phyloP scores from a whole-genome alignment of 176 grass and related monocot genomes.

The Carex littledalei region DNA sequence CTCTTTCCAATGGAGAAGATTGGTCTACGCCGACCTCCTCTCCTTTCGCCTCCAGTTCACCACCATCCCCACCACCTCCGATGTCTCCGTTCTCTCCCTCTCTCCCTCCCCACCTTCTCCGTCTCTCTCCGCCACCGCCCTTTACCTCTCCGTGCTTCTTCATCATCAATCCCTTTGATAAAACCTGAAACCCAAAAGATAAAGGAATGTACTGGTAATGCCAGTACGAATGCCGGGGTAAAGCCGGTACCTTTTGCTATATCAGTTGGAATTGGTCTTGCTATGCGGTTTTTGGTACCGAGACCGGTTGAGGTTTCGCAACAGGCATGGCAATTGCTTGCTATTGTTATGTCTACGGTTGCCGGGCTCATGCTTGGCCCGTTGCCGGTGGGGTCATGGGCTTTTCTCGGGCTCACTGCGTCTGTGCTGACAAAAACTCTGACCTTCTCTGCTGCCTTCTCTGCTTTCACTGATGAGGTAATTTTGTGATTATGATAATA shows the following conservation, averaged over 20 bases:
- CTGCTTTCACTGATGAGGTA: slow-evolving; percentile 69
- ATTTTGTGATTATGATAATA: background rate
- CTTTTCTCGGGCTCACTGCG: slow-evolving; percentile 74
- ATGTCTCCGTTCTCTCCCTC: background rate
- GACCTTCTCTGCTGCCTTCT: slow-evolving; percentile 58
- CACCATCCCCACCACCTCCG: background rate
- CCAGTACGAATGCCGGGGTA: slow-evolving; percentile 28
- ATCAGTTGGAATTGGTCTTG: slow-evolving; percentile 59
- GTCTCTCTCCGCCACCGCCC: background rate
- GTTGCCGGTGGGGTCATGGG: slow-evolving; percentile 75
- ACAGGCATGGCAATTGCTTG: slow-evolving; percentile 86
- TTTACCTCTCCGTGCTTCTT: background rate
- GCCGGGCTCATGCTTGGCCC: slow-evolving; percentile 67
- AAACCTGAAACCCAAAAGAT: background rate
- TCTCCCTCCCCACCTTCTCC: background rate
- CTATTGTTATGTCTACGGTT: slow-evolving; percentile 73
- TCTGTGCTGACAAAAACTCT: slow-evolving; percentile 63
- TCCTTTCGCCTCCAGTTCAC: background rate
- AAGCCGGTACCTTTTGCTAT: slow-evolving; percentile 41
- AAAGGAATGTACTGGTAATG: background rate
- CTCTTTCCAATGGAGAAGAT: background rate
- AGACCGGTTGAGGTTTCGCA: slow-evolving; percentile 45
- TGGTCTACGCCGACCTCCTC: background rate
- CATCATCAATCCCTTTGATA: background rate
- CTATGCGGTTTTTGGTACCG: slow-evolving; percentile 53